phyloP scores from a whole-genome alignment of 176 grass and related monocot genomes.

The Cymbopogon citratus region DNA sequence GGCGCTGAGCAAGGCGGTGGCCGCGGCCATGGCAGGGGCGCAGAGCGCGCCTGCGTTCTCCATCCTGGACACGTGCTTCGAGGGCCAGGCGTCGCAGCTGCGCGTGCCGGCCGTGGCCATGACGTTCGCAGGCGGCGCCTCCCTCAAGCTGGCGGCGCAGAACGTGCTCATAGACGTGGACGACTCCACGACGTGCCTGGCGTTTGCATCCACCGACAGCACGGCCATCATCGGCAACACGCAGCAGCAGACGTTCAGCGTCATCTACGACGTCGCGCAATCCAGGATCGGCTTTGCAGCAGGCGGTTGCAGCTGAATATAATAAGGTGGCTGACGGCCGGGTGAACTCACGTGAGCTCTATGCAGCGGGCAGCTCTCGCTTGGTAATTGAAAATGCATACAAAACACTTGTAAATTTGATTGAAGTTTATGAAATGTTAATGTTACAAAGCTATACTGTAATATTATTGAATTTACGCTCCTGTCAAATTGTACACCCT shows the following conservation, averaged over 20 bases:
- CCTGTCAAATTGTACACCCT: slow-evolving; percentile 6
- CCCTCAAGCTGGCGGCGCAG: slow-evolving; percentile 27
- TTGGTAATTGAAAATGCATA: slow-evolving; percentile 3
- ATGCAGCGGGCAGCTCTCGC: not conserved
- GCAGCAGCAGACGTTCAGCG: slow-evolving; percentile 79
- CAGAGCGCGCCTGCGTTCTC: slow-evolving; percentile 35
- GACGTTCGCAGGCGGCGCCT: slow-evolving; percentile 48
- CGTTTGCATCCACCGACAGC: slow-evolving; percentile 51
- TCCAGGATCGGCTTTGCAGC: slow-evolving; percentile 65
- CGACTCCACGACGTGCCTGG: slow-evolving; percentile 60
- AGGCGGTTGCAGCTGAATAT: slow-evolving; percentile 63
- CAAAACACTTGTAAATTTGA: not conserved
- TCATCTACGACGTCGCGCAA: slow-evolving; percentile 56
- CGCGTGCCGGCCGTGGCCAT: slow-evolving; percentile 43
- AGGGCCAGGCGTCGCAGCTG: slow-evolving; percentile 35
- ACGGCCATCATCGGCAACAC: slow-evolving; percentile 71
- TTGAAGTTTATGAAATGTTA: not conserved
- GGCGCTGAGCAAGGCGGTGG: slow-evolving; percentile 60
- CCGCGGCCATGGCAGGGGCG: slow-evolving; percentile 25
- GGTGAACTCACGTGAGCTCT: not conserved
- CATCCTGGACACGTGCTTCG: slow-evolving; percentile 77
- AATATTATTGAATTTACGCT: not conserved
- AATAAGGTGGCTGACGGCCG: not conserved
- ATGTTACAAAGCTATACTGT: not conserved
- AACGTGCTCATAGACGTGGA: slow-evolving; percentile 70